phyloP scores from a whole-genome alignment of 208 protist species.

The Trypanosoma avium region DNA sequence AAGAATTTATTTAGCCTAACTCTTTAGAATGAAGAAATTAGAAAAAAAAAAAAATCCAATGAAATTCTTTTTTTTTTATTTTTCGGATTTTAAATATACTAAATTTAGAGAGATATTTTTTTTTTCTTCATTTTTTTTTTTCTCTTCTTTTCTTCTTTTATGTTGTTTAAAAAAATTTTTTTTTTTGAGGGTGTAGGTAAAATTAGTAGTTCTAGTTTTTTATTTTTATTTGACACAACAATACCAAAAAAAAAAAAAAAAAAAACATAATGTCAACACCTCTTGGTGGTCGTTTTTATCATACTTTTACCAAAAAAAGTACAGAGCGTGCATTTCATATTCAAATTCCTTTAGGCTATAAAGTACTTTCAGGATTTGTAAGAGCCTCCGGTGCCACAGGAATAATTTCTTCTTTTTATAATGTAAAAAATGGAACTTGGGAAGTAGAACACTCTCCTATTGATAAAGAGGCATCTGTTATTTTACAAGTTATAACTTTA shows the following conservation, averaged over 20 bases:
- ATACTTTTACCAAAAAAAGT: constrained; percentile 34
- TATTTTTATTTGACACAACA: neutral
- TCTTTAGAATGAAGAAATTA: too few relatives aligned
- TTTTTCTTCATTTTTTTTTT: neutral
- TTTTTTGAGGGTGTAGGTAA: too few relatives aligned
- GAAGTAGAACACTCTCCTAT: constrained; percentile 47
- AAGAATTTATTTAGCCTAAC: too few relatives aligned
- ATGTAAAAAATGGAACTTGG: constrained; percentile 45
- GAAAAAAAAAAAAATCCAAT: neutral
- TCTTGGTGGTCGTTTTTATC: constrained; percentile 20
- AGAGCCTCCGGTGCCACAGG: constrained; percentile 31
- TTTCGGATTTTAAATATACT: too few relatives aligned
- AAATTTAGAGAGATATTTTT: too few relatives aligned
- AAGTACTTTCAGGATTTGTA: constrained; percentile 39
- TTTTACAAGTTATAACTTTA: constrained; percentile 48
- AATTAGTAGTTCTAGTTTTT: too few relatives aligned
- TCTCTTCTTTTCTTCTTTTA: neutral
- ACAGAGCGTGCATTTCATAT: constrained; percentile 27
- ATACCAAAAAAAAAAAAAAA: constrained; percentile 2
- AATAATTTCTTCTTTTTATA: constrained; percentile 58
- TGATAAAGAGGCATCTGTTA: constrained; percentile 19
- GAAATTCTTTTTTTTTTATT: constrained; percentile 1
- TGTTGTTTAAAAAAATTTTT: neutral
- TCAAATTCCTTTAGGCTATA: constrained; percentile 33
- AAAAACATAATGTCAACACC: constrained; percentile 8